These are phyloP conservation scores for Rhexocercosporidium sp. DNA, from an alignment of 2,329 filamentous ascomycete species.

Conservation along the genomic window DNA sequence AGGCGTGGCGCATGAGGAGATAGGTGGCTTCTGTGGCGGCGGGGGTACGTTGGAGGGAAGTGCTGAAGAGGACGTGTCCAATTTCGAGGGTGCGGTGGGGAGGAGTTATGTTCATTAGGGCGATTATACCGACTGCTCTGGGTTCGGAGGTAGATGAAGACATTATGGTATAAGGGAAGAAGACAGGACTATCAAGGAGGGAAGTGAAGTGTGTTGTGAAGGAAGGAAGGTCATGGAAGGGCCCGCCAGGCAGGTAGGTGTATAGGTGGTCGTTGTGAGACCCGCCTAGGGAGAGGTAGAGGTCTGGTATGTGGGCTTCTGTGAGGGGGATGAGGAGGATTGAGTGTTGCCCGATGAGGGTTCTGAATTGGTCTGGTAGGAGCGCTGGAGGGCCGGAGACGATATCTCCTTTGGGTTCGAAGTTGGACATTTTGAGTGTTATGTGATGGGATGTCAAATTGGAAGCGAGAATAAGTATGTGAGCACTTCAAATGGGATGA, in stretches of 20 bases:
- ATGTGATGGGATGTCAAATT: not conserved
- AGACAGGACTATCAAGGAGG: slow-evolving; percentile 41
- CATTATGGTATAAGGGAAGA: slow-evolving; percentile 52
- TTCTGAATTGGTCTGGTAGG: slow-evolving; percentile 12
- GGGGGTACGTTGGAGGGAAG: slow-evolving; percentile 56
- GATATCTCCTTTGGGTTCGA: slow-evolving; percentile 15
- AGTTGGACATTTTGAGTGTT: slow-evolving; percentile 4
- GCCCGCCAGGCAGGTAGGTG: slow-evolving; percentile 49
- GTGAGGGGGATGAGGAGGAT: slow-evolving; percentile 32
- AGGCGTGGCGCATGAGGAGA: slow-evolving; percentile 57
- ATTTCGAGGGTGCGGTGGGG: slow-evolving; percentile 59
- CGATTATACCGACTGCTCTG: slow-evolving; percentile 47
- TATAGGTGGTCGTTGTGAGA: slow-evolving; percentile 42
- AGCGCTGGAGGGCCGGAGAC: slow-evolving; percentile 22
- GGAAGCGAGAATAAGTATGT: not conserved
- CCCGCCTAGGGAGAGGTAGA: slow-evolving; percentile 33
- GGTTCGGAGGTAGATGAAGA: slow-evolving; percentile 33
- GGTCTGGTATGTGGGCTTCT: slow-evolving; percentile 23
- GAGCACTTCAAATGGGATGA: not conserved
- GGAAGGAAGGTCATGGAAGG: slow-evolving; percentile 40
- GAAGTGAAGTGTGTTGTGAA: slow-evolving; percentile 41
- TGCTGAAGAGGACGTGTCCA: slow-evolving; percentile 59
- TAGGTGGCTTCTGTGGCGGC: slow-evolving; percentile 63
- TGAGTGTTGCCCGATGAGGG: slow-evolving; percentile 22
- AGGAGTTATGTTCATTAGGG: slow-evolving; percentile 53